phyloP scores from a whole-genome alignment of 1,284 basidiomycete genomes.

The Sporisorium graminicola region DNA sequence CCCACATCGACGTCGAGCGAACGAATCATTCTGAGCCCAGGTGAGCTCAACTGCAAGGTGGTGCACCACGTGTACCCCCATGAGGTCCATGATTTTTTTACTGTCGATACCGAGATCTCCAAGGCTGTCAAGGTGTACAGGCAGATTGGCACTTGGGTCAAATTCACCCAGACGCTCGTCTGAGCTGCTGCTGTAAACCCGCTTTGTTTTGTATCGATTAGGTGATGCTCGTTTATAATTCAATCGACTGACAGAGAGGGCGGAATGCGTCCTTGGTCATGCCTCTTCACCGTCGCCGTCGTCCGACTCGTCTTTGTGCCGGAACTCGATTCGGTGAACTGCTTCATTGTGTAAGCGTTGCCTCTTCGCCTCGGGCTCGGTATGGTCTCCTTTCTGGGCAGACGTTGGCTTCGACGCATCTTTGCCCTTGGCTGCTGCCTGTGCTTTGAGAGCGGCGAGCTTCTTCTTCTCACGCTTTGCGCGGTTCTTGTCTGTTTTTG shows the following conservation, averaged over 20 bases:
- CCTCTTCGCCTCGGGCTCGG: constrained; percentile 34
- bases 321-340: constrained; percentile 34
- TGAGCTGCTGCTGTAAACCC: constrained; percentile 1
- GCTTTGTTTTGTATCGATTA: background rate
- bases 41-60: constrained; percentile 45
- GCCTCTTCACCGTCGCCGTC: constrained; percentile 4
- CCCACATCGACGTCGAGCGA: constrained; percentile 44
- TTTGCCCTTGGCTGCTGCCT: constrained; percentile 34
- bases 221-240: background rate
- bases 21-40: constrained; percentile 37
- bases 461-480: constrained; percentile 66
- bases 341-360: constrained; percentile 33
- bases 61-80: constrained; percentile 30
- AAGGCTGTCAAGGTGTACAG: constrained; percentile 39
- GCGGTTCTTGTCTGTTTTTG: constrained; percentile 65
- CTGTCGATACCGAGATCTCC: constrained; percentile 49
- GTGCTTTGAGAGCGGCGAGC: constrained; percentile 45
- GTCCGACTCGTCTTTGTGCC: constrained; percentile 26
- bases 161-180: constrained; percentile 37
- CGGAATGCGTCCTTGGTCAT: background rate
- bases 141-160: constrained; percentile 56
- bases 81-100: constrained; percentile 55
- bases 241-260: too few relatives aligned
- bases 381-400: background rate
- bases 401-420: constrained; percentile 5